Conservation (phyloP, 2,329 filamentous ascomycete species). For the Colletotrichum tamarilloi region DNA sequence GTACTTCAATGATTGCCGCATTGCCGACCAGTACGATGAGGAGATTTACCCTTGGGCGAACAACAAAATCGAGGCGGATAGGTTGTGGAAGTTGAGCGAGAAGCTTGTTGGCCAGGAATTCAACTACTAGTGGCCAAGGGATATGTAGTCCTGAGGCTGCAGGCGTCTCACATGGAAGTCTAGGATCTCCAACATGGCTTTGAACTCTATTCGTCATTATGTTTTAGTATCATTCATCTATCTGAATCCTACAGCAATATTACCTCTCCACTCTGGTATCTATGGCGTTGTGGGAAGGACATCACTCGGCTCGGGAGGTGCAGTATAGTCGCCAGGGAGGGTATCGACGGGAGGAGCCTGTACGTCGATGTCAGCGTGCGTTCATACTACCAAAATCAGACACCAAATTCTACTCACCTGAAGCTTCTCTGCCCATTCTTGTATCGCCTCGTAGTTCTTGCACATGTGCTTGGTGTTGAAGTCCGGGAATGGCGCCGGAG, state of each 20-base stretch:
- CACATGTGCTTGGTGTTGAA: constrained; percentile 71
- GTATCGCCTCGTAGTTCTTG: constrained; percentile 65
- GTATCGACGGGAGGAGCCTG: constrained; percentile 22
- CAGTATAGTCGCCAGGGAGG: constrained; percentile 18
- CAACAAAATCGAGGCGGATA: constrained; percentile 43
- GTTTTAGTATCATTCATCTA: background rate
- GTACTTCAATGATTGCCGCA: constrained; percentile 43
- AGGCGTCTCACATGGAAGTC: too few relatives aligned
- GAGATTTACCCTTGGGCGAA: constrained; percentile 43
- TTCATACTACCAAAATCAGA: background rate
- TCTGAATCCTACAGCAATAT: too few relatives aligned
- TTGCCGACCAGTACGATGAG: constrained; percentile 40
- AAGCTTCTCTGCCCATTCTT: constrained; percentile 63
- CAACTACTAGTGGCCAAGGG: constrained; percentile 29
- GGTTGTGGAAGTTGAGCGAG: constrained; percentile 48
- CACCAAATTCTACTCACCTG: constrained; percentile 49
- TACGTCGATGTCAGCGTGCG: background rate
- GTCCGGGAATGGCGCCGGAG: constrained; percentile 65
- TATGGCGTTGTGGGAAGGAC: constrained; percentile 18
- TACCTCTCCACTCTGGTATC: background rate
- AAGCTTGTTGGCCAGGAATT: constrained; percentile 47
- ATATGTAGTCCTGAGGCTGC: too few relatives aligned
- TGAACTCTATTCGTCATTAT: background rate
- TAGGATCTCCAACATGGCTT: background rate
- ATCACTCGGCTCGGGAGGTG: constrained; percentile 8